phyloP scores from a whole-genome alignment of 768 basidiomycete genomes.

The Xerocomellus dryophilus region DNA sequence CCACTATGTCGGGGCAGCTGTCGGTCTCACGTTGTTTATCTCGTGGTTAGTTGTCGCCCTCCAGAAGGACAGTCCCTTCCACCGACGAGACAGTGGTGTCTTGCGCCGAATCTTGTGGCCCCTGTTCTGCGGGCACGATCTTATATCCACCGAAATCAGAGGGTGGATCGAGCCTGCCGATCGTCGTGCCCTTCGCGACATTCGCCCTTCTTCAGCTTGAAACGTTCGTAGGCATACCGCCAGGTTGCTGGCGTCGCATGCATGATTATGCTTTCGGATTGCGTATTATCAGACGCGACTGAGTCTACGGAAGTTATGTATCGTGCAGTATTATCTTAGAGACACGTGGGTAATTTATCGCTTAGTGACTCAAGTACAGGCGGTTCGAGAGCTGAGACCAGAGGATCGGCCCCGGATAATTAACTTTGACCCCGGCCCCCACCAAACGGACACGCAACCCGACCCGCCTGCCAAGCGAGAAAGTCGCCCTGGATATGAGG shows the following conservation, averaged over 20 bases:
- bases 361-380: too few relatives aligned
- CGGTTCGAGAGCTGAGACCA: too few relatives aligned
- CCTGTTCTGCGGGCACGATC: conserved; percentile 10
- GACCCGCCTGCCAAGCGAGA: too few relatives aligned
- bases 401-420: too few relatives aligned
- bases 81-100: conserved; percentile 1
- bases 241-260: neutral
- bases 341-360: too few relatives aligned
- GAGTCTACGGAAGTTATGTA: too few relatives aligned
- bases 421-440: too few relatives aligned
- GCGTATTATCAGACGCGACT: neutral
- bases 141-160: neutral
- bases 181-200: neutral
- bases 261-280: neutral
- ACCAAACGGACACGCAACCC: too few relatives aligned
- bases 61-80: conserved; percentile 31
- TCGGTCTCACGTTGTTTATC: conserved; percentile 46
- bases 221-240: neutral
- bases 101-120: conserved; percentile 24
- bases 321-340: too few relatives aligned
- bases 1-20: conserved; percentile 39
- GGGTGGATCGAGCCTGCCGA: neutral
- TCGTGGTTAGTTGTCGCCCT: conserved; percentile 55
- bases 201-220: neutral
- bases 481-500: too few relatives aligned